Evolutionary conservation across 257 asterid species (phyloP).

Genomic region (Przewalskia tangutica): DNA sequence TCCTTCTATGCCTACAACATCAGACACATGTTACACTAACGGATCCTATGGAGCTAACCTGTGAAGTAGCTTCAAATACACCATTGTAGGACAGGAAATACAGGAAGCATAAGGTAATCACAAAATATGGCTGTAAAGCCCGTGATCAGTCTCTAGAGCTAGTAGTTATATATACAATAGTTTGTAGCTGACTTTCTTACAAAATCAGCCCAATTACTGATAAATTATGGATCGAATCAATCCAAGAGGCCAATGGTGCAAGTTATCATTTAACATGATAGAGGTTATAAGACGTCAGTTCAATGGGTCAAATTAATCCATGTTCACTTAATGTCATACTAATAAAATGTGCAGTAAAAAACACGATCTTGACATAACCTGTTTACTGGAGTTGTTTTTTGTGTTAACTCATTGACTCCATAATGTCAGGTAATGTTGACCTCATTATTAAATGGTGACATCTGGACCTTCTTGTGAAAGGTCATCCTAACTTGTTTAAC

Average conservation of each 20-base stretch:
- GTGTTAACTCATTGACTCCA: neutral
- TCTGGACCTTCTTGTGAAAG: neutral
- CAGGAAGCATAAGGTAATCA: neutral
- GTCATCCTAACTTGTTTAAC: neutral
- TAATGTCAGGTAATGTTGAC: neutral
- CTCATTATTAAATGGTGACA: neutral
- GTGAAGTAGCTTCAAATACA: neutral
- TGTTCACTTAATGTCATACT: neutral
- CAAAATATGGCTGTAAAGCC: neutral
- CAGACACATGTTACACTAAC: neutral
- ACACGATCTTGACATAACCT: neutral
- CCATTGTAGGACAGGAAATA: neutral
- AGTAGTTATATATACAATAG: neutral
- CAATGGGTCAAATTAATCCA: neutral
- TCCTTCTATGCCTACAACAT: neutral
- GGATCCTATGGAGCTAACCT: neutral
- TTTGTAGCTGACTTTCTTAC: neutral
- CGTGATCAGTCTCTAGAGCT: neutral
- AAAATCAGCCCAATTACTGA: neutral
- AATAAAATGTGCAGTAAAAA: neutral
- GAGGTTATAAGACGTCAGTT: neutral
- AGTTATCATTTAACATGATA: neutral
- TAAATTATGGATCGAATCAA: neutral
- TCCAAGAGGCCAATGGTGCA: neutral
- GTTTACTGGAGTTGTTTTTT: neutral